Evolutionary conservation across 2,329 filamentous ascomycete genomes (phyloP).

Genomic region (Ophiostoma montium): DNA sequence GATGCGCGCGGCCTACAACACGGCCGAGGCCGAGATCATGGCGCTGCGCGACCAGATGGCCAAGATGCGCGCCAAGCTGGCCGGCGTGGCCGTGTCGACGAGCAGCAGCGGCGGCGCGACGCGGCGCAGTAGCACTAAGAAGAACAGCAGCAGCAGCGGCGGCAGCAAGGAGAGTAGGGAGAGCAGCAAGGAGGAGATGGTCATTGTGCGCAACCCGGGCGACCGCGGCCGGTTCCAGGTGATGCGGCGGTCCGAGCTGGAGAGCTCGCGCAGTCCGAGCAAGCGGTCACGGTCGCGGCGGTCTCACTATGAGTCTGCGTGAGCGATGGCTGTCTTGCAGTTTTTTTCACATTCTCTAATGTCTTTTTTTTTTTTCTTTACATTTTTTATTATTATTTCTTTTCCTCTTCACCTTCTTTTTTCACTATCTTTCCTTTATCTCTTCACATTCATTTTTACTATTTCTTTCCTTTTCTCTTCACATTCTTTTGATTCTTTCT

Average conservation of each 20-base stretch:
- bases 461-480: neutral
- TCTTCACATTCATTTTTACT: neutral
- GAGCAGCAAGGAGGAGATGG: constrained; percentile 12
- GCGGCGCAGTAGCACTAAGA: constrained; percentile 5
- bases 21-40: constrained; percentile 6
- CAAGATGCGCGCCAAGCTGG: constrained; percentile 8
- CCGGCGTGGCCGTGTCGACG: neutral
- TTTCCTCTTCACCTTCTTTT: neutral
- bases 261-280: constrained; percentile 6
- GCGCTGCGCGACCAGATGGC: constrained; percentile 10
- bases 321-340: neutral
- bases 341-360: neutral
- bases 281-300: neutral
- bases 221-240: constrained; percentile 13
- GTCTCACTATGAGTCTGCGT: constrained; percentile 7
- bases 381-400: neutral
- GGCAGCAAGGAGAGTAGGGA: too few relatives aligned
- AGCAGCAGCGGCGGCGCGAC: neutral
- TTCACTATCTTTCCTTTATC: neutral
- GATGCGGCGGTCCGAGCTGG: constrained; percentile 12
- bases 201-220: constrained; percentile 12
- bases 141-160: too few relatives aligned
- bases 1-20: constrained; percentile 1
- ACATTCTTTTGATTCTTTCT: neutral
- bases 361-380: neutral